These are phyloP conservation scores for Neofusicoccum kwambonambiense DNA, from an alignment of 2,329 filamentous ascomycete genomes.

Conservation along the genomic window DNA sequence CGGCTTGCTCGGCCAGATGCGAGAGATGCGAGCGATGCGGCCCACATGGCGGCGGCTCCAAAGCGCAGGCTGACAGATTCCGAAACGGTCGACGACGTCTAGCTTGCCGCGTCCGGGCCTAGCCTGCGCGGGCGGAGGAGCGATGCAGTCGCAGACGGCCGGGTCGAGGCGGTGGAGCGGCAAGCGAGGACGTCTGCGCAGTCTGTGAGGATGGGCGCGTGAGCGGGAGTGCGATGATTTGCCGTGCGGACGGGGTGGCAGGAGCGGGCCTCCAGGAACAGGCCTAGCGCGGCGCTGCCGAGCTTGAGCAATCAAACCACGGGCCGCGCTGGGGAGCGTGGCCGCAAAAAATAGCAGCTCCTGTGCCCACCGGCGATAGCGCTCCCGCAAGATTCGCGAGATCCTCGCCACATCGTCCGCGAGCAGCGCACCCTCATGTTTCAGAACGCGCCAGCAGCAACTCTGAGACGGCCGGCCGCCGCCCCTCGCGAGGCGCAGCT, in stretches of 20 bases:
- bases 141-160: neutral
- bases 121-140: neutral
- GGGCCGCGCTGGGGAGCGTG: neutral
- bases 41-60: neutral
- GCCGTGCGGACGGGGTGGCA: neutral
- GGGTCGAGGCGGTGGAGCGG: neutral
- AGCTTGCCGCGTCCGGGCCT: neutral
- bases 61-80: neutral
- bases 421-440: neutral
- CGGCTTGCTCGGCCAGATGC: neutral
- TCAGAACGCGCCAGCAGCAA: neutral
- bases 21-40: neutral
- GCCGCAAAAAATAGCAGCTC: neutral
- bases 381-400: constrained; percentile 2
- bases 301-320: neutral
- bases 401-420: neutral
- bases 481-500: neutral
- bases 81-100: neutral
- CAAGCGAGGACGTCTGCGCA: neutral
- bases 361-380: neutral
- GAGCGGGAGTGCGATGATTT: neutral
- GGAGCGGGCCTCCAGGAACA: neutral
- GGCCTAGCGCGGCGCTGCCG: neutral
- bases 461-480: neutral
- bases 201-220: neutral